phyloP scores from a whole-genome alignment of 306 rosid genomes.

The Arachis hypogaea region DNA sequence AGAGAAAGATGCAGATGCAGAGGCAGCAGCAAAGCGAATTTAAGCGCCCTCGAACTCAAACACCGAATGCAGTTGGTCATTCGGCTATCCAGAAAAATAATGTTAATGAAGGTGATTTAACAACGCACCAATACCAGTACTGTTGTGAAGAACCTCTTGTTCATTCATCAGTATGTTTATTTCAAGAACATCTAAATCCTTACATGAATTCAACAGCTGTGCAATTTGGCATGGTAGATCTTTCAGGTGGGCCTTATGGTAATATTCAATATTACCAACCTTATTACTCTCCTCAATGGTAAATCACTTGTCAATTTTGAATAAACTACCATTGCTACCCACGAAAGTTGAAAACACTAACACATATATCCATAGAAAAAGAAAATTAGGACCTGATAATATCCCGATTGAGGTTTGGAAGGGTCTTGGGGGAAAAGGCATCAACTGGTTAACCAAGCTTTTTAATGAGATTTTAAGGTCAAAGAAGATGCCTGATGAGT shows the following conservation, averaged over 20 bases:
- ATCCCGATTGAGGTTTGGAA: too few species aligned
- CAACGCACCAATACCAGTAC: constrained; percentile 42
- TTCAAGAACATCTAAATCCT: constrained; percentile 51
- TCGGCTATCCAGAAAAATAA: constrained; percentile 36
- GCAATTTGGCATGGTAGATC: constrained; percentile 21
- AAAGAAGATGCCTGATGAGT: too few species aligned
- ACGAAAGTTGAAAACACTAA: too few species aligned
- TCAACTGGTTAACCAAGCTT: too few species aligned
- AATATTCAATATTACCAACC: neutral
- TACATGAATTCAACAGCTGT: constrained; percentile 48
- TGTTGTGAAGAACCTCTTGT: constrained; percentile 39
- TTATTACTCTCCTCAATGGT: too few species aligned
- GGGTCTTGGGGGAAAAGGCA: too few species aligned
- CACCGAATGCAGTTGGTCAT: constrained; percentile 45
- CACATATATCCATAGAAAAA: too few species aligned
- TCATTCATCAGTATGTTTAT: constrained; percentile 54
- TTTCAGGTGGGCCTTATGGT: constrained; percentile 60
- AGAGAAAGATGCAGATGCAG: constrained; percentile 33
- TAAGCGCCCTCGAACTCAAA: constrained; percentile 49
- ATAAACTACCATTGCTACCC: too few species aligned
- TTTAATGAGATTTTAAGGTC: too few species aligned
- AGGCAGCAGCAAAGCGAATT: constrained; percentile 48
- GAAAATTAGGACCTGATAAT: too few species aligned
- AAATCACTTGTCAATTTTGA: too few species aligned
- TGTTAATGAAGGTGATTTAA: constrained; percentile 39